Percentiles rank a stretch among this genome's conserved stretches.
phyloP scores from a whole-genome alignment of 345 rosid species.

The Sonneratia caseolaris region DNA sequence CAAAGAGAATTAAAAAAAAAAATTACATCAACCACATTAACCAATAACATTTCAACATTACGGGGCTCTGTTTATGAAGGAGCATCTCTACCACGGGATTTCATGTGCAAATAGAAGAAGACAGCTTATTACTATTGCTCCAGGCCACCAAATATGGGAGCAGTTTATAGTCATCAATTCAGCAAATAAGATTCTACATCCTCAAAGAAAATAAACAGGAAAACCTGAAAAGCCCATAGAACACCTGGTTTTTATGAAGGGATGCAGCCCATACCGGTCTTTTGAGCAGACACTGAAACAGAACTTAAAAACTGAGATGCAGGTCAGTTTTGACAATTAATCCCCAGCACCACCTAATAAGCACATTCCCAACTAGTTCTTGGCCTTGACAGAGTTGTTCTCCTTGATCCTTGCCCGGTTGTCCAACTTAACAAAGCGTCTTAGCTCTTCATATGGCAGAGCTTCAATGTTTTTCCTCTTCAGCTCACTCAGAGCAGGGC shows the following conservation, averaged over 20 bases:
- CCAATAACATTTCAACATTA: too few species aligned
- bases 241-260: background rate
- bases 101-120: too few species aligned
- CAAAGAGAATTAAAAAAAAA: too few species aligned
- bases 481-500: slow-evolving; percentile 70
- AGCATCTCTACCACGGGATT: too few species aligned
- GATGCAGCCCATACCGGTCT: background rate
- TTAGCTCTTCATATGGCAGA: slow-evolving; percentile 69
- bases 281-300: background rate
- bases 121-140: too few species aligned
- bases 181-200: background rate
- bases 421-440: slow-evolving; percentile 80
- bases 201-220: background rate
- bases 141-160: too few species aligned
- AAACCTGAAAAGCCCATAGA: background rate
- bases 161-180: too few species aligned
- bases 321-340: background rate
- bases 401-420: slow-evolving; percentile 75
- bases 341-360: background rate
- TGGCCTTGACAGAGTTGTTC: slow-evolving; percentile 75
- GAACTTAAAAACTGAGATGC: background rate
- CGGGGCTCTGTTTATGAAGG: too few species aligned
- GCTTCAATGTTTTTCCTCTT: slow-evolving; percentile 50
- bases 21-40: too few species aligned
- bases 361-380: slow-evolving; percentile 24